Evolutionary conservation across 176 grass and related monocot species (phyloP).

Genomic region (Stipa capillata): DNA sequence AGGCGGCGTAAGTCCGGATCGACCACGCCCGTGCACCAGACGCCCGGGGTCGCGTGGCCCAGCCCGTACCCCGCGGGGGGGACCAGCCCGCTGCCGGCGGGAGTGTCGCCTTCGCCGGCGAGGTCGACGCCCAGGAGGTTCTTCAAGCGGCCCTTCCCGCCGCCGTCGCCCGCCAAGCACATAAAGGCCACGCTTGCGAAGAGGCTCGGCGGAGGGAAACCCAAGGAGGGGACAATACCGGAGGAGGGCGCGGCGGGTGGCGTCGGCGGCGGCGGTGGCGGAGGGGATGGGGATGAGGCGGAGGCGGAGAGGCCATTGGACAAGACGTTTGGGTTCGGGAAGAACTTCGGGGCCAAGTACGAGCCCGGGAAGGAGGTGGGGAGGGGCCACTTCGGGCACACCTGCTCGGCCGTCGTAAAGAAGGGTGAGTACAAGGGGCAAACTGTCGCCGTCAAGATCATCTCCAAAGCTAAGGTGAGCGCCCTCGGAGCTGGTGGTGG

Average conservation of each 20-base stretch:
- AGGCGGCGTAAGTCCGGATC: conserved; percentile 32
- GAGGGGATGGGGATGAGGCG: conserved; percentile 21
- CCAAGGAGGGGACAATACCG: conserved; percentile 73
- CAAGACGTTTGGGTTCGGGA: conserved; percentile 83
- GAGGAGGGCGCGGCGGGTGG: conserved; percentile 48
- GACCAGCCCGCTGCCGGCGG: conserved; percentile 57
- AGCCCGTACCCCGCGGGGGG: conserved; percentile 60
- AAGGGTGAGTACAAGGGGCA: conserved; percentile 93
- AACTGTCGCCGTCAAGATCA: conserved; percentile 85
- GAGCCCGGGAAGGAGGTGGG: conserved; percentile 98
- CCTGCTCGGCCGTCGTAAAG: conserved; percentile 71
- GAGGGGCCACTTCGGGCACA: conserved; percentile 93
- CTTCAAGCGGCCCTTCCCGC: conserved; percentile 88
- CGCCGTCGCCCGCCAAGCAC: conserved; percentile 89
- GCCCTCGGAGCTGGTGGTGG: background rate
- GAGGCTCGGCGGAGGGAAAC: conserved; percentile 53
- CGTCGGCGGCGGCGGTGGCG: background rate
- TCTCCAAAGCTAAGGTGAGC: conserved; percentile 95
- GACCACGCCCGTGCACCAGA: conserved; percentile 39
- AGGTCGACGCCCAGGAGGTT: conserved; percentile 86
- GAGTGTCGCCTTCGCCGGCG: conserved; percentile 76
- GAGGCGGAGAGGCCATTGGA: conserved; percentile 78
- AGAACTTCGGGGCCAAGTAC: conserved; percentile 91
- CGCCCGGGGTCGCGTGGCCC: conserved; percentile 50
- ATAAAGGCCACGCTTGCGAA: conserved; percentile 85